Evolutionary conservation across 228 moss, liverwort and hornwort genomes (phyloP), one percentile per base, ranked within the genome.

Genomic region (Sphagnum fallax): DNA sequence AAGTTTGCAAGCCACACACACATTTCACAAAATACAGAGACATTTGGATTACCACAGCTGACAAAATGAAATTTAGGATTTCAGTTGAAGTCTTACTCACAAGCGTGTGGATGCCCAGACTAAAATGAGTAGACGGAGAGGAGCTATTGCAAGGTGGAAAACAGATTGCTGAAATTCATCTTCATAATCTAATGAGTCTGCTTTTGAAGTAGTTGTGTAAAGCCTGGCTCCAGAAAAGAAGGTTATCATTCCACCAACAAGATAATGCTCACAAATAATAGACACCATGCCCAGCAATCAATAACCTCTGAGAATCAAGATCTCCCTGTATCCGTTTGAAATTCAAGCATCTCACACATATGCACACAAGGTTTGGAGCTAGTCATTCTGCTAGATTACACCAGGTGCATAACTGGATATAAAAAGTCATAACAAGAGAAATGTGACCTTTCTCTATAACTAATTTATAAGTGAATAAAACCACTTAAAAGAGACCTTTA

Each of bases 31-130:
- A 32, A 32, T 32, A 32, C 32, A 32, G 32, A 32, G 32, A 32
- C 32, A 32, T 32, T 32, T 32, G 32, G 32, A 32, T 32, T 32
- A 32, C 2, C 32, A 32, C 2, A 32, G 2, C 55, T 55, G 55
- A 8, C 55, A 55, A 12, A 8, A 8, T 8, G 55, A 55, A 55
- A 8, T 55, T 55, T 8, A 55, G 55, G 55, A 55, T 55, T 8
- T 8, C 55, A 55, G 12, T 55, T 3, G 1, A 8, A 55, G 9
- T 55, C 12, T 55, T 53, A 75, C 94, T 89, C 78, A 95, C 92
- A 91, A 3, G 52, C 92, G 84, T 58, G 92, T 88, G 59, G 58
- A 72, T 32, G 91, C 87, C 88, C 84, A 92, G 63, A 89, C 70
- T 67, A 84, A 58, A 73, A 91, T 63, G 5, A 91, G 63, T 60